A percentile compares a stretch with the other conserved stretches of the same genome.
Evolutionary conservation across 805 yeast species (phyloP).

Genomic region (Pichia nakasei): DNA sequence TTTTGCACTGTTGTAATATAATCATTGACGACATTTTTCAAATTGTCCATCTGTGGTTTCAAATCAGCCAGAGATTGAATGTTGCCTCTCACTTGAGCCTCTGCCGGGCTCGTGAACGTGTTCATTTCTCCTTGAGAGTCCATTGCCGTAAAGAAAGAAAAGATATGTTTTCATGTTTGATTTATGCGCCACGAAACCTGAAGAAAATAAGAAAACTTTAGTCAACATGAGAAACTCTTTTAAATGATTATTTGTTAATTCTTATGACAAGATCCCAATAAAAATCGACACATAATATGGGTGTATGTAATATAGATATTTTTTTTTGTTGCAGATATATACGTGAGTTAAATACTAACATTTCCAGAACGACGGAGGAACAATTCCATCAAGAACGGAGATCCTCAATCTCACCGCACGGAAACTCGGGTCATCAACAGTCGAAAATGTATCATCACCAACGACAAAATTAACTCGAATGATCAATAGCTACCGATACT

Average conservation of each 20-base stretch:
- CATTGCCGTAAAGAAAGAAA: too few relatives aligned
- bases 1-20: conserved; percentile 14
- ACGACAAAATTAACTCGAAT: not conserved
- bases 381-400: conserved; percentile 2
- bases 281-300: too few relatives aligned
- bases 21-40: conserved; percentile 13
- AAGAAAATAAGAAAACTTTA: too few relatives aligned
- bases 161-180: too few relatives aligned
- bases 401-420: conserved; percentile 1
- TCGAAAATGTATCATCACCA: not conserved
- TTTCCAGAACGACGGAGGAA: conserved; percentile 6
- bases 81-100: not conserved
- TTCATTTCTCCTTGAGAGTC: too few relatives aligned
- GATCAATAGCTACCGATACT: conserved; percentile 35
- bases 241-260: too few relatives aligned
- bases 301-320: too few relatives aligned
- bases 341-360: not conserved
- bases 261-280: too few relatives aligned
- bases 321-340: too few relatives aligned
- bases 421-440: not conserved
- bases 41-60: conserved; percentile 17
- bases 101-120: not conserved
- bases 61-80: conserved; percentile 14
- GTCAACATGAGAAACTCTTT: too few relatives aligned
- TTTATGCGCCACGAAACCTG: too few relatives aligned